These are phyloP conservation scores for Penicillium rolfsii DNA, from an alignment of 2,329 filamentous ascomycete species.

Conservation along the genomic window DNA sequence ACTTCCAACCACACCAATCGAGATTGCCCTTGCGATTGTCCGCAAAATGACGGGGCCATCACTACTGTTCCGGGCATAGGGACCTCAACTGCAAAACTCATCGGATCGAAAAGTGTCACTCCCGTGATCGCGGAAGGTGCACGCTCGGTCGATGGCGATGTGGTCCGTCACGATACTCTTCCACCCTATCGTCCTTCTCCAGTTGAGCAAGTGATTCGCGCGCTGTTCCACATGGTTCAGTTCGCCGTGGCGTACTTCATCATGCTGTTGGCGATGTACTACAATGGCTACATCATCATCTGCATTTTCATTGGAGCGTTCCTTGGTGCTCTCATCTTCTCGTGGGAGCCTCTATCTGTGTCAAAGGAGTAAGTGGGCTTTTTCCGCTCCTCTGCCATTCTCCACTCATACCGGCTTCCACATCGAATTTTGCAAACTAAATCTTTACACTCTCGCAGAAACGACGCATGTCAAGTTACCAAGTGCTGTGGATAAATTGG, in stretches of 20 bases:
- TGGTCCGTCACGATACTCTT: not conserved
- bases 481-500: slow-evolving; percentile 23
- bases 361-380: slow-evolving; percentile 16
- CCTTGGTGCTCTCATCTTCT: slow-evolving; percentile 72
- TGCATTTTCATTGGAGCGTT: slow-evolving; percentile 78
- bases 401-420: not conserved
- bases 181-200: slow-evolving; percentile 59
- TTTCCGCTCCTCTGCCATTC: not conserved
- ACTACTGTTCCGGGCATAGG: slow-evolving; percentile 1
- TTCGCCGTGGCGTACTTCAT: slow-evolving; percentile 78
- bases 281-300: slow-evolving; percentile 75
- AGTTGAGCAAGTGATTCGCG: slow-evolving; percentile 67
- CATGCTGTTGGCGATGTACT: slow-evolving; percentile 71
- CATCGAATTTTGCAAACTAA: not conserved
- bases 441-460: slow-evolving; percentile 5
- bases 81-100: not conserved
- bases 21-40: not conserved
- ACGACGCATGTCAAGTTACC: slow-evolving; percentile 23
- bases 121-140: not conserved
- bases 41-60: not conserved
- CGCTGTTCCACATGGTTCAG: slow-evolving; percentile 69
- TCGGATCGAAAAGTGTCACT: not conserved
- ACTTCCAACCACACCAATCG: not conserved
- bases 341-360: slow-evolving; percentile 60
- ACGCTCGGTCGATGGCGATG: not conserved